A percentile compares a stretch with the other conserved stretches of the same genome.
phyloP scores from a whole-genome alignment of 2,329 filamentous ascomycete genomes.

The Erysiphe pisi region DNA sequence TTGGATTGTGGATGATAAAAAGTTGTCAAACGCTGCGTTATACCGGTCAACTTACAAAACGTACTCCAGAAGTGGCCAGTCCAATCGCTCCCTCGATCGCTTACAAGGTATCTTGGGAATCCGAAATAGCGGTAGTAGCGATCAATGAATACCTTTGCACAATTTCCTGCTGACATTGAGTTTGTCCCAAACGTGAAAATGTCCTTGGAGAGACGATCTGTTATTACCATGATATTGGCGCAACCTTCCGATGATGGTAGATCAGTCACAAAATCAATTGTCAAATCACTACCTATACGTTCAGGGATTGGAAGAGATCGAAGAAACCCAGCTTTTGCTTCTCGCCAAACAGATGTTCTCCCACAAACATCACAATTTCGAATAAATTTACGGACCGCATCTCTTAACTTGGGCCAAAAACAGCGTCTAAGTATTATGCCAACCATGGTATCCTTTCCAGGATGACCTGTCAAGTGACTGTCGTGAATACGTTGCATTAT shows the following conservation, averaged over 20 bases:
- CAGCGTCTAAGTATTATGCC: neutral
- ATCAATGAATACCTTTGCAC: neutral
- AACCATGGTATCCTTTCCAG: neutral
- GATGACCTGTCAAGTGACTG: neutral
- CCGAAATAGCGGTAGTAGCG: constrained; percentile 20
- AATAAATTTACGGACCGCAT: neutral
- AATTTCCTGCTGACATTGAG: neutral
- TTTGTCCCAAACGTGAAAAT: neutral
- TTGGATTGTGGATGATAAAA: constrained; percentile 8
- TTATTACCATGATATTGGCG: constrained; percentile 20
- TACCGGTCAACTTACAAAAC: constrained; percentile 8
- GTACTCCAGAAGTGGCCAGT: constrained; percentile 9
- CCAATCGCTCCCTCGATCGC: too few relatives aligned
- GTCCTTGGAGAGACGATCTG: neutral
- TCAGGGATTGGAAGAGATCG: neutral
- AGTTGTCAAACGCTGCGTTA: neutral
- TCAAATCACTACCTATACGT: neutral
- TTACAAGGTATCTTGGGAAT: neutral
- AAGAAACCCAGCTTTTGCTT: neutral
- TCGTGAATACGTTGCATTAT: neutral
- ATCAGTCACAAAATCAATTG: constrained; percentile 8
- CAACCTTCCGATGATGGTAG: neutral
- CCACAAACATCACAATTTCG: constrained; percentile 11
- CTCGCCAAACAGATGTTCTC: neutral
- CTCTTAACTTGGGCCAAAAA: neutral